Evolutionary conservation across 1,284 basidiomycete species (phyloP), one percentile per base, ranked within the genome.

Genomic region (Ganoderma lingzhi): DNA sequence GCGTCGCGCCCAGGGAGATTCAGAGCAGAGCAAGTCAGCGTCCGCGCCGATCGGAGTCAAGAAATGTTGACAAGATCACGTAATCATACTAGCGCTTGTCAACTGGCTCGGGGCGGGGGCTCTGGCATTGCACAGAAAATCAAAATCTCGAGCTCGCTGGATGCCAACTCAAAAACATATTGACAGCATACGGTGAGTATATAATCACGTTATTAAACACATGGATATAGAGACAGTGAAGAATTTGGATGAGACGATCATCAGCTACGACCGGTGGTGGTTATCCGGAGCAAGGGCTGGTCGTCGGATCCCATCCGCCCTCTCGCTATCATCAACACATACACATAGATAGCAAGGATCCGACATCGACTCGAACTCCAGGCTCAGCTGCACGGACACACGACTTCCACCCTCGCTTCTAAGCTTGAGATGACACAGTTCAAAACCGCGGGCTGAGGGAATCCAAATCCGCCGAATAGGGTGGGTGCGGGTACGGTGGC

Each of bases 281-380:
- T 10, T 17, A 44, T 17, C 42, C 12, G 15, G 15, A 44, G 15
- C 42, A 44, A 17, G 4, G 42, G 12, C 42, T 5, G 42, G 2
- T 44, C 44, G 2, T 44, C 44, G 19, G 8, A 4, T 23, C 48
- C 9, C n/a, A 19, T 51, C 48, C 48, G 3, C n/a, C 23, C 9
- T 23, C n/a, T n/a, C 3, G 48, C 23, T 51, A 51, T 12, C 48
- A 23, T 51, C 48, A 19, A 51, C 8, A 17, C n/a, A 51, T 8
- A 51, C 48, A 12, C n/a, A 51, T 28, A 51, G 23, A n/a, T 51
- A 51, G 48, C 48, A 51, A 2, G 48, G 48, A 51, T 51, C 48
- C 6, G 48, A 23, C 48, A 51, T 51, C n/a, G 48, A 51, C 48
- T 51, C n/a, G n/a, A 51, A 51, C n/a, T 51, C 48, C n/a, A 51